These are phyloP conservation scores for Pterocarpus macrocarpus DNA, from an alignment of 306 rosid genomes.

Conservation along the genomic window DNA sequence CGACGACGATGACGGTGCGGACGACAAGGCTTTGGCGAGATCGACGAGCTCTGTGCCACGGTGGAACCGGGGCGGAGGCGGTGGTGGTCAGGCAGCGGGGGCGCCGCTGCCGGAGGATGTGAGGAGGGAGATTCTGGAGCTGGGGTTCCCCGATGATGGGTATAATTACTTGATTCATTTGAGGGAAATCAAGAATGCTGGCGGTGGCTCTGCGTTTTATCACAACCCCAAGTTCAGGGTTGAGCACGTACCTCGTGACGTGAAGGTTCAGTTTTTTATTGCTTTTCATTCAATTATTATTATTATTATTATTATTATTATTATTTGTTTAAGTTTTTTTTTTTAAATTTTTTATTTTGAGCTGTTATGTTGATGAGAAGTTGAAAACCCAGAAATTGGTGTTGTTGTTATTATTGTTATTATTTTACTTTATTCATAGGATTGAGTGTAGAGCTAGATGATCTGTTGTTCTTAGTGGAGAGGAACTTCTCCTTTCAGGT, in stretches of 20 bases:
- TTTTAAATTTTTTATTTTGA: neutral
- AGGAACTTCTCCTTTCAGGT: neutral
- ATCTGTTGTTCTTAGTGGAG: neutral
- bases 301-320: neutral
- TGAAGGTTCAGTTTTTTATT: constrained; percentile 62
- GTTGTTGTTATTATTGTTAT: neutral
- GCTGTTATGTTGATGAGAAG: neutral
- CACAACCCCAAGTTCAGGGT: constrained; percentile 76
- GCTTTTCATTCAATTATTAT: neutral
- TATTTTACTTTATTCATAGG: neutral
- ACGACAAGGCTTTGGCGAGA: constrained; percentile 23
- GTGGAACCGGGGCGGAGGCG: neutral
- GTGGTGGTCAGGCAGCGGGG: neutral
- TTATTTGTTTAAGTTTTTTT: neutral
- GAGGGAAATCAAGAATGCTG: constrained; percentile 80
- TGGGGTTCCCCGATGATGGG: constrained; percentile 94
- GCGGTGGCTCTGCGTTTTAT: constrained; percentile 81
- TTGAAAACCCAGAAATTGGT: neutral
- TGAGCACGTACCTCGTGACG: constrained; percentile 71
- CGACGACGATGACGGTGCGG: constrained; percentile 51
- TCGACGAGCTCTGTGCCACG: constrained; percentile 3
- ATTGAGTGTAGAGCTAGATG: neutral
- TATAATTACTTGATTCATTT: constrained; percentile 83
- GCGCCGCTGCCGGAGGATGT: constrained; percentile 60
- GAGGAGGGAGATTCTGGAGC: constrained; percentile 80